A percentile compares a stretch with the other conserved stretches of the same genome.
phyloP scores from a whole-genome alignment of 2,329 filamentous ascomycete genomes.

The Aspergillaceae sp. region DNA sequence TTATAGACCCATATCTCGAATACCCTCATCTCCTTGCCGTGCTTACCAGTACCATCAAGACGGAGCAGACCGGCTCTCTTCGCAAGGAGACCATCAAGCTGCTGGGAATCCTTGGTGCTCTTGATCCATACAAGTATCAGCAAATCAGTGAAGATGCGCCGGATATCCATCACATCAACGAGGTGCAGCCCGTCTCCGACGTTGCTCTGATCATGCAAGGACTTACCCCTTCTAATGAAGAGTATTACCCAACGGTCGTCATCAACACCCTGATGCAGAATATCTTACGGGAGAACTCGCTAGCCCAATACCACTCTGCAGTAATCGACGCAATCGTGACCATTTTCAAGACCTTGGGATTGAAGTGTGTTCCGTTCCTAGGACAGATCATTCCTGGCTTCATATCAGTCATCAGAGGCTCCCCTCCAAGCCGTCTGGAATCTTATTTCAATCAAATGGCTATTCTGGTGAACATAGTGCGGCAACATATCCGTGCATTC shows the following conservation, averaged over 20 bases:
- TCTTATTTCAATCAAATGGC: slow-evolving; percentile 97
- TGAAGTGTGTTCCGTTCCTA: slow-evolving; percentile 93
- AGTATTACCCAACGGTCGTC: slow-evolving; percentile 96
- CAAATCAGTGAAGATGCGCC: slow-evolving; percentile 85
- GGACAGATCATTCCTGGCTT: slow-evolving; percentile 93
- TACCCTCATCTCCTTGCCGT: slow-evolving; percentile 91
- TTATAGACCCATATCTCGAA: slow-evolving; percentile 90
- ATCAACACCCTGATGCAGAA: slow-evolving; percentile 85
- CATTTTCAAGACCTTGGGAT: slow-evolving; percentile 89
- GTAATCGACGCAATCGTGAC: slow-evolving; percentile 98
- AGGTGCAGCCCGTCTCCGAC: slow-evolving; percentile 68
- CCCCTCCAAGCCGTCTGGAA: slow-evolving; percentile 69
- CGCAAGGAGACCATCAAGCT: slow-evolving; percentile 93
- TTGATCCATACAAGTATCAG: slow-evolving; percentile 92
- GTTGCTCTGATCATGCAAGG: slow-evolving; percentile 98
- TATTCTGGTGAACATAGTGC: slow-evolving; percentile 85
- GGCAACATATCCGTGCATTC: slow-evolving; percentile 90
- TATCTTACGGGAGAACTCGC: slow-evolving; percentile 81
- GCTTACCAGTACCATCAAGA: slow-evolving; percentile 86
- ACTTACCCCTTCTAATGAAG: slow-evolving; percentile 89
- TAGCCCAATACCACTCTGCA: slow-evolving; percentile 81
- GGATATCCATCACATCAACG: slow-evolving; percentile 63
- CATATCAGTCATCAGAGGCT: slow-evolving; percentile 75
- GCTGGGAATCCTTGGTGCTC: slow-evolving; percentile 86
- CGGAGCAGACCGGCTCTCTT: slow-evolving; percentile 76